Evolutionary conservation across 257 asterid species (phyloP).

Genomic region (Salvia rosmarinus): DNA sequence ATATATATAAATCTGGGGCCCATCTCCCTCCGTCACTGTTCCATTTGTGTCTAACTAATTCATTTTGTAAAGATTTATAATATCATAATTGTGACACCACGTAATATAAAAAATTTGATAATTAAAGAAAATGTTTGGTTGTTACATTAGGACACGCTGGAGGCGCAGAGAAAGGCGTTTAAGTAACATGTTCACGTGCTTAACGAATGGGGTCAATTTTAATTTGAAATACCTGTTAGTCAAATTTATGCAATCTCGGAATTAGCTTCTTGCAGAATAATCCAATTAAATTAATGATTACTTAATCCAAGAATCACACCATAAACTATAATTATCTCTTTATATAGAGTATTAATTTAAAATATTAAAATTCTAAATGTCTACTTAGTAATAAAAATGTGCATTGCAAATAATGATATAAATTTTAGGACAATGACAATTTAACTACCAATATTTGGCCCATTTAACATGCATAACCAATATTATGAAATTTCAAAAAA

Average conservation of each 20-base stretch:
- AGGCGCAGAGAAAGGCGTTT: not conserved
- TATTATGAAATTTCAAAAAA: no score
- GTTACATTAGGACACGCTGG: constrained; percentile 29
- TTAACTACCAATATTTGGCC: no score
- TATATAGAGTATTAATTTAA: no score
- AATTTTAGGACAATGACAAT: no score
- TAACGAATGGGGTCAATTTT: constrained; percentile 1
- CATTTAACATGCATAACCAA: no score
- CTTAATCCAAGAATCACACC: not conserved
- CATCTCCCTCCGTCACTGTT: no score
- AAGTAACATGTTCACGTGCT: constrained; percentile 30
- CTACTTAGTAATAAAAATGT: no score
- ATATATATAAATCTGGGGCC: no score
- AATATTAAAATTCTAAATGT: no score
- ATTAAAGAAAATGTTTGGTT: not conserved
- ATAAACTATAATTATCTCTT: no score
- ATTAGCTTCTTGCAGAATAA: not conserved
- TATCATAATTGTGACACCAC: constrained; percentile 14
- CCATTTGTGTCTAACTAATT: not conserved
- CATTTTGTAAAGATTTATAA: not conserved
- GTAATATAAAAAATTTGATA: not conserved
- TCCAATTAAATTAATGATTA: not conserved
- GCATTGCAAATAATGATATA: no score
- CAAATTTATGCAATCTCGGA: constrained; percentile 9
- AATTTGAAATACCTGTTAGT: constrained; percentile 28